A percentile compares a stretch with the other conserved stretches of the same genome.
phyloP scores from a whole-genome alignment of 2,329 filamentous ascomycete species.

The Epichloe sibirici region DNA sequence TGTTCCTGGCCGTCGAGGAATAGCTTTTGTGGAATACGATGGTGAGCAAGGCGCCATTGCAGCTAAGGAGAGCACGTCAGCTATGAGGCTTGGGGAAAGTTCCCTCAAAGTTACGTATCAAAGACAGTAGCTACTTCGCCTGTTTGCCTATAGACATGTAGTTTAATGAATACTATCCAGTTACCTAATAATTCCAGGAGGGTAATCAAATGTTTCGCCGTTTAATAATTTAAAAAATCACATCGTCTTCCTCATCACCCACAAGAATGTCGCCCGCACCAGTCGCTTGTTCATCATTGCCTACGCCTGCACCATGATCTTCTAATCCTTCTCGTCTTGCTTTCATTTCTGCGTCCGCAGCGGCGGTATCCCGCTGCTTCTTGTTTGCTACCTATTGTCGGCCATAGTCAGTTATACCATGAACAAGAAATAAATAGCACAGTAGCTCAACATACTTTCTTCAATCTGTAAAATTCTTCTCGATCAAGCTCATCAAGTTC shows the following conservation, averaged over 20 bases:
- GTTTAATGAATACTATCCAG: neutral
- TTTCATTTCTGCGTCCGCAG: slow-evolving; percentile 62
- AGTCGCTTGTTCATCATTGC: slow-evolving; percentile 27
- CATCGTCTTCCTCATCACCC: slow-evolving; percentile 67
- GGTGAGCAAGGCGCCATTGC: slow-evolving; percentile 78
- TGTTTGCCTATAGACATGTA: neutral
- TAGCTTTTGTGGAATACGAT: slow-evolving; percentile 96
- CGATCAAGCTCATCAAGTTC: slow-evolving; percentile 94
- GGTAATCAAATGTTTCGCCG: neutral
- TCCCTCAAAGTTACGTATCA: slow-evolving; percentile 94
- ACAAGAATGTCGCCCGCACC: slow-evolving; percentile 53
- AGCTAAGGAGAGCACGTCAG: slow-evolving; percentile 86
- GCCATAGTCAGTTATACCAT: neutral
- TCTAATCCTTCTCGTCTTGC: slow-evolving; percentile 48
- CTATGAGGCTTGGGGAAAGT: slow-evolving; percentile 66
- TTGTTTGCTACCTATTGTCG: slow-evolving; percentile 54
- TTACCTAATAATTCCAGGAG: neutral
- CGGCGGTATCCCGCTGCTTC: slow-evolving; percentile 66
- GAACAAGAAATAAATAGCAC: neutral
- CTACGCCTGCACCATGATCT: slow-evolving; percentile 14
- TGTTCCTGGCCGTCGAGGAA: slow-evolving; percentile 74
- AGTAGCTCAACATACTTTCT: slow-evolving; percentile 46
- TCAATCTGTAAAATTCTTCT: slow-evolving; percentile 95
- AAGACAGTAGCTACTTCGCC: slow-evolving; percentile 49
- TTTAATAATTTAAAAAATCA: slow-evolving; percentile 55